These are phyloP conservation scores for Salicornia ramosissima DNA, from an alignment of 148 eudicot genomes.

Conservation along the genomic window DNA sequence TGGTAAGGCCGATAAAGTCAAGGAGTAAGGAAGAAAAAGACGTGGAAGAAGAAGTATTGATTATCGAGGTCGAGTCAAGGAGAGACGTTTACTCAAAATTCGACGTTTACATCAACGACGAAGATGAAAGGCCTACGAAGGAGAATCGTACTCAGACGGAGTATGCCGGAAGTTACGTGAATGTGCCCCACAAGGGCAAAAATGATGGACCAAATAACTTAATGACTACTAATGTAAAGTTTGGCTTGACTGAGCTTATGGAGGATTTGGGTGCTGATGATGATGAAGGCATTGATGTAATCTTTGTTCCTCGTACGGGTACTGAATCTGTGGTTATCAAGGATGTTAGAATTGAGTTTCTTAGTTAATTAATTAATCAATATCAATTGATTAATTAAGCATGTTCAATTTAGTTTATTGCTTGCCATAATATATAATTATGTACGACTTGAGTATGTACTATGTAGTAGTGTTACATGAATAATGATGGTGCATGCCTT, in stretches of 20 bases:
- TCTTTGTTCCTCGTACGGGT: slow-evolving; percentile 55
- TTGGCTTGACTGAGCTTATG: slow-evolving; percentile 59
- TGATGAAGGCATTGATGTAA: slow-evolving; percentile 62
- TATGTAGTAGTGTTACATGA: too few relatives aligned
- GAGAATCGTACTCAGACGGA: slow-evolving; percentile 3
- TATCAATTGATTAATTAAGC: too few relatives aligned
- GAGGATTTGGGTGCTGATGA: slow-evolving; percentile 76
- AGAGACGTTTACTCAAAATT: slow-evolving; percentile 15
- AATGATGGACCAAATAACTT: slow-evolving; percentile 23
- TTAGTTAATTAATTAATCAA: slow-evolving; percentile 13
- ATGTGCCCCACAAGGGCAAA: slow-evolving; percentile 58
- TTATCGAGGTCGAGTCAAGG: slow-evolving; percentile 15
- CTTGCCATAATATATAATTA: too few relatives aligned
- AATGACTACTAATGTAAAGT: slow-evolving; percentile 47
- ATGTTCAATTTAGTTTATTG: too few relatives aligned
- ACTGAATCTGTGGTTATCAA: slow-evolving; percentile 35
- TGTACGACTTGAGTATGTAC: too few relatives aligned
- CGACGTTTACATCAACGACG: slow-evolving; percentile 1
- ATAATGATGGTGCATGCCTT: too few relatives aligned
- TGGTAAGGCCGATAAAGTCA: slow-evolving; percentile 55
- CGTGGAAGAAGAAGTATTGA: slow-evolving; percentile 23
- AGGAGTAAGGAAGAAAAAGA: slow-evolving; percentile 56
- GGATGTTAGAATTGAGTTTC: slow-evolving; percentile 56
- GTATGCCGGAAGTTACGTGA: slow-evolving; percentile 6
- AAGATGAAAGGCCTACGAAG: neutral